Evolutionary conservation across 2,329 filamentous ascomycete species (phyloP), one percentile per base, ranked within the genome.

Genomic region (Alternaria sp.): DNA sequence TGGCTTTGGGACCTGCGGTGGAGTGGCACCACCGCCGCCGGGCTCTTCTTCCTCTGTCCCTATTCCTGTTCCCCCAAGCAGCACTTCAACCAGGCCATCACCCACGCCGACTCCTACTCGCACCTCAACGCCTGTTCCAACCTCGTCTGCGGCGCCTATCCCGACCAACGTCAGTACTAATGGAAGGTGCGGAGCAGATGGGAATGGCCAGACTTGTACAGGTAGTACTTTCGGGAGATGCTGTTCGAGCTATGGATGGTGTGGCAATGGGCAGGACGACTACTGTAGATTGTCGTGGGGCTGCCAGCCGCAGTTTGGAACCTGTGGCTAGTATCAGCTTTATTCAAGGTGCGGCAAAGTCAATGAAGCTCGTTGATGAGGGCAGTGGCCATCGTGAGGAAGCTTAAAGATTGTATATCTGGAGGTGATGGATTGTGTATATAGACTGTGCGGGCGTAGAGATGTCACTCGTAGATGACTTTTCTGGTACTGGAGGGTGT

Each of bases 181-280:
- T 45, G 72, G 71, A 6, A 49, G 56, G n/a, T 74, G 72, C 48
- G 72, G 71, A n/a, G 46, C 62, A 17, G 63, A 66, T 36, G 60
- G 60, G 5, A 67, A 67, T 42, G 70, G 69, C 0, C 59, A 58
- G 23, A 62, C 64, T 2, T 74, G 71, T 56, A 53, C 49, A 9
- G 69, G 70, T 0, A 69, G 63, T 4, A 67, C 61, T 7, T 72
- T 61, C 50, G 72, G 72, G 10, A 49, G 60, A 28, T 73, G 72
- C 49, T 74, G 72, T 42, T 68, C 63, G 7, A 62, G 63, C 24
- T 74, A 73, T 52, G 66, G 67, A 2, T 72, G 64, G 62, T 73
- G 69, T 56, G 70, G 70, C 0, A 59, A 49, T 34, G 61, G 33
- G 21, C 24, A 58, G 21, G 54, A 63, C 24, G 65, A 72, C 36